Evolutionary conservation across 352 stramenopile species (phyloP), one percentile per base, ranked within the genome.

Genomic region (Phytopythium vexans): DNA sequence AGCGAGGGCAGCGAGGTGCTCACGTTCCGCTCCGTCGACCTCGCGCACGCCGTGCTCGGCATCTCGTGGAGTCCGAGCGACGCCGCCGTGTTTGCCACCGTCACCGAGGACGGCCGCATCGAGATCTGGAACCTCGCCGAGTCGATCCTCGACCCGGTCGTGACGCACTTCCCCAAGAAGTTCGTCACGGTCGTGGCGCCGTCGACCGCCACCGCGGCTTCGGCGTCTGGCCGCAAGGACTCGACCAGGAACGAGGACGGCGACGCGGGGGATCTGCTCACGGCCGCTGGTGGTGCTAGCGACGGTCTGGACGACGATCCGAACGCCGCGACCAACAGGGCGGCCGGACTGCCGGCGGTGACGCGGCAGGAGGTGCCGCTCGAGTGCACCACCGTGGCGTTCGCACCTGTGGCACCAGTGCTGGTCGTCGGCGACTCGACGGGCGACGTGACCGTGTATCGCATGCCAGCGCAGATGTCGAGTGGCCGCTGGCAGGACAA

Each of bases 71-170:
- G 82, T 48, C 89, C 91, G 0, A 82, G 68, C 36, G 69, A 87
- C 58, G 67, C 85, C 21, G 95, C 77, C 7, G 74, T 97, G 8
- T 96, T 97, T 56, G 88, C 78, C 14, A 79, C 73, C 0, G 89
- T 96, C 9, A 80, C 84, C 0, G 88, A 94, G 52, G 90, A 97
- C 57, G 91, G 89, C n/a, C 78, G 88, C 16, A 86, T 97, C 33
- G 84, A 97, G 56, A 86, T 97, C 41, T 97, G 89, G 89, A 86
- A 97, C 55, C 64, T 97, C n/a, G 62, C 68, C 6, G 70, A 89
- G 37, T 96, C 81, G 8, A 89, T 70, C 21, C 62, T 97, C 0
- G 88, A 97, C 46, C 89, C 89, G 0, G 82, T 92, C 15, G 74
- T 93, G 36, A 86, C 74, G 10, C 71, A 86, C 54, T 89, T 87